Conservation (phyloP, 1,284 basidiomycete species). For the Puccinia triticina region DNA sequence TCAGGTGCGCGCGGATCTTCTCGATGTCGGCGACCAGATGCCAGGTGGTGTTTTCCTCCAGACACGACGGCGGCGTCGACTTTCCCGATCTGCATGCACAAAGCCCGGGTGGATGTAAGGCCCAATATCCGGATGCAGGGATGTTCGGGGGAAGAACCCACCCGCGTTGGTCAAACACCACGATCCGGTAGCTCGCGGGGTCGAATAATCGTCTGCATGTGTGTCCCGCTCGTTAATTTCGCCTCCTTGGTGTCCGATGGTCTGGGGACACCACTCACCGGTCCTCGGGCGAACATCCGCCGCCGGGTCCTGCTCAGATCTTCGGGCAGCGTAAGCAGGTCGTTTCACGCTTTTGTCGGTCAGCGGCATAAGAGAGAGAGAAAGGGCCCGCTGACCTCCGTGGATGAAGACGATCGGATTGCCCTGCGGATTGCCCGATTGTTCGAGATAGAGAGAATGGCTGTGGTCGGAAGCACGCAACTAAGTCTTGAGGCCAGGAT, state of each 20-base stretch:
- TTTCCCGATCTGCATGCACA: constrained; percentile 61
- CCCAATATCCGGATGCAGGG: constrained; percentile 57
- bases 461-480: neutral
- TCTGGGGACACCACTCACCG: constrained; percentile 4
- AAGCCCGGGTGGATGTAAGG: constrained; percentile 24
- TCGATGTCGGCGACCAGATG: constrained; percentile 89
- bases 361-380: too few species aligned
- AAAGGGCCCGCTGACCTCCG: constrained; percentile 61
- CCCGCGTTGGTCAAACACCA: constrained; percentile 54
- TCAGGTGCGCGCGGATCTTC: constrained; percentile 72
- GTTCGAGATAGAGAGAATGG: constrained; percentile 56
- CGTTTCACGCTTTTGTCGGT: neutral
- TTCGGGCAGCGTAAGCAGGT: neutral
- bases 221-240: constrained; percentile 69
- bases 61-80: constrained; percentile 65
- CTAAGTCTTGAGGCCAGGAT: neutral
- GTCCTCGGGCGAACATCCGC: constrained; percentile 41
- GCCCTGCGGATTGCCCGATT: constrained; percentile 55
- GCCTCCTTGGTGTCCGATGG: constrained; percentile 50
- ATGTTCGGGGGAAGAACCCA: constrained; percentile 28
- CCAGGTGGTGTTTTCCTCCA: constrained; percentile 91
- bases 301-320: constrained; percentile 41
- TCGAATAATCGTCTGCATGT: constrained; percentile 78
- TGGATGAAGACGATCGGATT: constrained; percentile 75
- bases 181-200: constrained; percentile 73